Percentiles rank a stretch among this genome's conserved stretches.
These are phyloP conservation scores for Saccharomycopsis sp. DNA, from an alignment of 805 yeast genomes.

Conservation along the genomic window DNA sequence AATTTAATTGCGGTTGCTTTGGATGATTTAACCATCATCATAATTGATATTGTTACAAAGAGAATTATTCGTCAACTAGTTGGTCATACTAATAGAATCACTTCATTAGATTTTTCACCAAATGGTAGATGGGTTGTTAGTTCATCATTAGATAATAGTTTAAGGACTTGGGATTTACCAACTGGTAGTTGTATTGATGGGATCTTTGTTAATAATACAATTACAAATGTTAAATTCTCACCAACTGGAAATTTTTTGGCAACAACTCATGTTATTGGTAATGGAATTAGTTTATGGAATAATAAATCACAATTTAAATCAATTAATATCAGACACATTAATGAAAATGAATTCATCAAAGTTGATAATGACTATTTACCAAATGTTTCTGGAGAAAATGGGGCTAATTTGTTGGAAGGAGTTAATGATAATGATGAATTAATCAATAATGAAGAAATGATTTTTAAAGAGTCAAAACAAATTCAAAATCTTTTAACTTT, in stretches of 20 bases:
- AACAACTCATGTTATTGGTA: constrained; percentile 82
- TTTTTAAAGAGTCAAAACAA: constrained; percentile 48
- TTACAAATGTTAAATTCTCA: constrained; percentile 69
- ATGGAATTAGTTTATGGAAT: constrained; percentile 90
- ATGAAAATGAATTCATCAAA: constrained; percentile 57
- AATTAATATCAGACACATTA: constrained; percentile 56
- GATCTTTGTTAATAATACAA: constrained; percentile 65
- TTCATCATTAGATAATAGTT: constrained; percentile 71
- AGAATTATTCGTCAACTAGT: constrained; percentile 74
- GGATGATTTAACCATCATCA: constrained; percentile 77
- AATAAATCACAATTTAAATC: constrained; percentile 77
- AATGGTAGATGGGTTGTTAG: constrained; percentile 94
- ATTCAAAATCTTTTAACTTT: constrained; percentile 56
- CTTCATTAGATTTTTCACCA: constrained; percentile 82
- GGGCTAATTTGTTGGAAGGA: constrained; percentile 61
- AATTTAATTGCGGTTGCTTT: constrained; percentile 78
- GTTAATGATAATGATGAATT: constrained; percentile 42
- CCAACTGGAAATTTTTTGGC: constrained; percentile 87
- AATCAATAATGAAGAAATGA: constrained; percentile 19
- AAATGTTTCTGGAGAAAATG: constrained; percentile 70
- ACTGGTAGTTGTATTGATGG: constrained; percentile 97
- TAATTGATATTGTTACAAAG: constrained; percentile 74
- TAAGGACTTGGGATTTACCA: constrained; percentile 96
- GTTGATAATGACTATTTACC: constrained; percentile 58
- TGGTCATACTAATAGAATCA: constrained; percentile 86